Conservation (phyloP, 208 protist genomes). For the Crithidia brevicula region DNA sequence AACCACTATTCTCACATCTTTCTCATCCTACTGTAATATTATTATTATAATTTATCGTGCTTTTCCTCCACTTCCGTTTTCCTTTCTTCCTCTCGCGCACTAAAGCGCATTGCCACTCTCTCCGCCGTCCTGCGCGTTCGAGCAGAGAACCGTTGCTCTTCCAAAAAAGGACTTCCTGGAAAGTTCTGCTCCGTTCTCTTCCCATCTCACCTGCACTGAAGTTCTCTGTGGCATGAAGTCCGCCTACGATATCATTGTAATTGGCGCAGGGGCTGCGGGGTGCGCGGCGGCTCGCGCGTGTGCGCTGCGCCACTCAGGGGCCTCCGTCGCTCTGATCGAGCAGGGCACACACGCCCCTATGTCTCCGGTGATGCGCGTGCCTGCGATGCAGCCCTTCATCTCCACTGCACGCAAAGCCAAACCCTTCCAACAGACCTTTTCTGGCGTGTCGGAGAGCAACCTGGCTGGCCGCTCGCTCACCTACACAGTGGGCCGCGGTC, state of each 20-base stretch:
- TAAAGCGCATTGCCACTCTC: no score
- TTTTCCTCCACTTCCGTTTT: no score
- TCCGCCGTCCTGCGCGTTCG: no score
- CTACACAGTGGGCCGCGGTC: conserved; percentile 47
- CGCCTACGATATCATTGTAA: conserved; percentile 70
- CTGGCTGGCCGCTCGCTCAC: conserved; percentile 47
- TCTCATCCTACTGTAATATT: no score
- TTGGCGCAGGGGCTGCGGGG: conserved; percentile 75
- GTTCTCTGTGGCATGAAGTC: conserved; percentile 39
- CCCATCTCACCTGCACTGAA: conserved; percentile 21
- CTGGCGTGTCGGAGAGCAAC: conserved; percentile 33
- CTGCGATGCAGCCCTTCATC: conserved; percentile 63
- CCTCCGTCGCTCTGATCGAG: conserved; percentile 69
- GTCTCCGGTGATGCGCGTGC: conserved; percentile 48
- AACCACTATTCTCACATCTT: no score
- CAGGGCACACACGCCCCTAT: conserved; percentile 35
- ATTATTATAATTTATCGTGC: no score
- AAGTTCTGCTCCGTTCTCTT: conserved; percentile 10
- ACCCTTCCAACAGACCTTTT: conserved; percentile 35
- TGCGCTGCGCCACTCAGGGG: conserved; percentile 48
- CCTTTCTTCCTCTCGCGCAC: no score
- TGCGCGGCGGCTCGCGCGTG: conserved; percentile 63
- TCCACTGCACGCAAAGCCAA: conserved; percentile 25
- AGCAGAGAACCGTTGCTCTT: neutral
- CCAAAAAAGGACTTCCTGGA: neutral